Conservation (phyloP, 495 filamentous ascomycete species). For the Hypoxylon intermedium region DNA sequence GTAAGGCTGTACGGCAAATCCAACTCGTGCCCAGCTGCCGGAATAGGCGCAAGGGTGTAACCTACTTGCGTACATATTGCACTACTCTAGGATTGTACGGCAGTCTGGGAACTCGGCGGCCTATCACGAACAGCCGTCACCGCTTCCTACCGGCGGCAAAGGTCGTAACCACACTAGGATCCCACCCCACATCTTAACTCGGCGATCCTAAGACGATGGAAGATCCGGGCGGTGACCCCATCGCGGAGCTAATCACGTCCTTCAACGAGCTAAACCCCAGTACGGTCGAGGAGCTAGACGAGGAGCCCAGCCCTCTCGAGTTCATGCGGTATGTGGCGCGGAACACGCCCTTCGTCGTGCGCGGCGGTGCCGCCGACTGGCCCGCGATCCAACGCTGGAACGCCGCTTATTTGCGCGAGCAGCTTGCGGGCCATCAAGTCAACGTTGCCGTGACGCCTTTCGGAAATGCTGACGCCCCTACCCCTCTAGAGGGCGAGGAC, state of each 20-base stretch:
- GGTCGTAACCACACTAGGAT: neutral
- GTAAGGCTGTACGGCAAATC: conserved; percentile 18
- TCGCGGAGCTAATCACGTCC: conserved; percentile 63
- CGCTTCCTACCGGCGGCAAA: neutral
- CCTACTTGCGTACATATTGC: neutral
- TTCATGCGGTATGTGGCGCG: conserved; percentile 73
- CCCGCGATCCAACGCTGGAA: conserved; percentile 66
- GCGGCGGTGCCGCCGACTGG: conserved; percentile 65
- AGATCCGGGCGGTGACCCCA: conserved; percentile 40
- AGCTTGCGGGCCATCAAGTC: conserved; percentile 60
- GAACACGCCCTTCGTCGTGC: conserved; percentile 75
- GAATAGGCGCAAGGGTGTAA: neutral
- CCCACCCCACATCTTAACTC: neutral
- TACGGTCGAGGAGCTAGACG: conserved; percentile 61
- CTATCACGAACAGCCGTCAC: conserved; percentile 9
- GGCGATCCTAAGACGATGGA: conserved; percentile 17
- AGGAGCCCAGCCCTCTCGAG: conserved; percentile 71
- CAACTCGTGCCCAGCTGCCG: neutral
- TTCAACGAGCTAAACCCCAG: conserved; percentile 73
- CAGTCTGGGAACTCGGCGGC: neutral
- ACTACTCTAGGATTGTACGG: neutral
- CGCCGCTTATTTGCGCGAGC: conserved; percentile 57
- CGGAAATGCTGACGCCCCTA: conserved; percentile 71
- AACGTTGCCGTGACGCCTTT: conserved; percentile 74
- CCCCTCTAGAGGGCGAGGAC: conserved; percentile 43